phyloP scores from a whole-genome alignment of 805 yeast species.

The Debaryomyces castellii region DNA sequence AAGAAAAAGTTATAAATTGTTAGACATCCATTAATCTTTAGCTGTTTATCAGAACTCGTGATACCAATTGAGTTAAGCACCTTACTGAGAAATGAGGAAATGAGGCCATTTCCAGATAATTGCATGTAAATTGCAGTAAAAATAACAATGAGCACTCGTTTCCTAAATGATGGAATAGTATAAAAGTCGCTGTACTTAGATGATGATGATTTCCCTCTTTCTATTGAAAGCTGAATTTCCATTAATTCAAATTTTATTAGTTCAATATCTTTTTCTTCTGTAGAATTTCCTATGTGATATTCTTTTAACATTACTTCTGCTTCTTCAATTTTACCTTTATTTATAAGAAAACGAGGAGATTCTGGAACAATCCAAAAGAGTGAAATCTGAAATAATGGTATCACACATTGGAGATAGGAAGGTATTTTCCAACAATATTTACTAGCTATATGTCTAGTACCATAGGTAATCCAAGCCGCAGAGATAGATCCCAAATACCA shows the following conservation, averaged over 20 bases:
- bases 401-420: constrained; percentile 47
- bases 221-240: constrained; percentile 40
- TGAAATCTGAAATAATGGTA: constrained; percentile 43
- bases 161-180: constrained; percentile 37
- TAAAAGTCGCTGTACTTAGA: constrained; percentile 39
- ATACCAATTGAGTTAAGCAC: constrained; percentile 56
- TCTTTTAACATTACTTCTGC: constrained; percentile 43
- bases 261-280: constrained; percentile 21
- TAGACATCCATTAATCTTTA: constrained; percentile 51
- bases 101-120: constrained; percentile 52
- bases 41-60: constrained; percentile 42
- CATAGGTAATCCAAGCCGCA: constrained; percentile 53
- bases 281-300: constrained; percentile 40
- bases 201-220: constrained; percentile 35
- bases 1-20: constrained; percentile 45
- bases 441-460: constrained; percentile 32
- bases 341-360: constrained; percentile 46
- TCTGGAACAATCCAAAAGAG: constrained; percentile 46
- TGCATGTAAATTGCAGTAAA: constrained; percentile 41
- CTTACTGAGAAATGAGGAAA: constrained; percentile 49
- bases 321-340: constrained; percentile 39
- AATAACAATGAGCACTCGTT: constrained; percentile 37
- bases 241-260: constrained; percentile 37
- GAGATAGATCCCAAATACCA: constrained; percentile 55
- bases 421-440: constrained; percentile 57